Percentiles rank a stretch among this genome's conserved stretches.
These are phyloP conservation scores for Chalciporus chontae DNA, from an alignment of 768 basidiomycete species.

Conservation along the genomic window DNA sequence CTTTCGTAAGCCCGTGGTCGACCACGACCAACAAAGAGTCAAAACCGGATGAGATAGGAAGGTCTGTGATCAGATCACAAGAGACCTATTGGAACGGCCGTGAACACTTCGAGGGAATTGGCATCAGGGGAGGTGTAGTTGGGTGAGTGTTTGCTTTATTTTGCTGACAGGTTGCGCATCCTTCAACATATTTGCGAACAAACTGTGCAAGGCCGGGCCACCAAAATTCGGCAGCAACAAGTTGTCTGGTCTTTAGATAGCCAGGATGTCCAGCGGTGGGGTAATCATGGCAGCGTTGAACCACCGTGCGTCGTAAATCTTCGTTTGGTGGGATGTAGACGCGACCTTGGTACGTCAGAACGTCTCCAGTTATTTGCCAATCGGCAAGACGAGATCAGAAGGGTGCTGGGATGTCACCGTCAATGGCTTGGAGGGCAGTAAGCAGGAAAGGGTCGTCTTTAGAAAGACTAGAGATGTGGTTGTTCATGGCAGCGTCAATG, in stretches of 20 bases:
- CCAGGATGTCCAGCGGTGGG: not conserved
- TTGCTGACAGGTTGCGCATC: conserved; percentile 23
- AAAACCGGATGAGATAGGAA: conserved; percentile 19
- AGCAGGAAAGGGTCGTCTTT: not conserved
- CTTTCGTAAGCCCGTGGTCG: conserved; percentile 28
- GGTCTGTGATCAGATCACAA: conserved; percentile 21
- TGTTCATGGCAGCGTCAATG: not conserved
- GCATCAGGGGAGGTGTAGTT: not conserved
- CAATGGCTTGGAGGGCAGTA: not conserved
- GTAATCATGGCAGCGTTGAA: not conserved
- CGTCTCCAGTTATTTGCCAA: not conserved
- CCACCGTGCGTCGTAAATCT: not conserved
- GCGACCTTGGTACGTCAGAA: not conserved
- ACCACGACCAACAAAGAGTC: conserved; percentile 20
- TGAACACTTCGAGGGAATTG: not conserved
- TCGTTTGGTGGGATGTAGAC: not conserved
- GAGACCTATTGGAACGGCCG: conserved; percentile 20
- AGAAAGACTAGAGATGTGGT: not conserved
- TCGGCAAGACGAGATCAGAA: not conserved
- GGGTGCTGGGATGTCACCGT: not conserved
- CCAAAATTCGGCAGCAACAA: not conserved
- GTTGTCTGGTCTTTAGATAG: not conserved
- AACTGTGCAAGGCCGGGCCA: not conserved
- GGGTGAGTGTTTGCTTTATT: conserved; percentile 2
- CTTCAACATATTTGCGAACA: conserved; percentile 23